Evolutionary conservation across 192 early-diverging fungal species (phyloP), one percentile per base, ranked within the genome.

Genomic region (Coemansia sp.): DNA sequence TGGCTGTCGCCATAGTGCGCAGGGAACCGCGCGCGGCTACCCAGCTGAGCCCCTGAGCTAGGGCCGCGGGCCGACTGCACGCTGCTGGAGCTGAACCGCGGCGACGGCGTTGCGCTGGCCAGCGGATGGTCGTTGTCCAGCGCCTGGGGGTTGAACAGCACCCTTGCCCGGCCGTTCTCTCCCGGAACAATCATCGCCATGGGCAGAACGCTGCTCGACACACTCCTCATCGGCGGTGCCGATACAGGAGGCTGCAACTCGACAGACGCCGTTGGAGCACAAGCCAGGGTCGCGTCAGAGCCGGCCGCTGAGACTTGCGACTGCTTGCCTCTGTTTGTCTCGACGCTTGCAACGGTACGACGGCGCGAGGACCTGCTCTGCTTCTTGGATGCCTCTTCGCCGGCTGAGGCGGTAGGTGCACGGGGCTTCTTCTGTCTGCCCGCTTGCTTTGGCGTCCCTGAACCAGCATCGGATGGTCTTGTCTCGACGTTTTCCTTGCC

Each of bases 161-260:
- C 75, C 35, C 75, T 69, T 16, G 75, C 75, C 11, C 69, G 69
- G 6, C 75, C 75, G 52, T 77, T 68, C 24, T 68, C 75, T 28
- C 69, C 75, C 0, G 61, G 48, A 25, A 77, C 66, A 7, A 77
- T 77, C 59, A 57, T 64, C 1, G 75, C 65, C 55, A 52, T 39
- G 30, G 65, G 47, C 55, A 71, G 55, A 4, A 53, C 32, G 3
- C 67, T 48, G 34, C 49, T 34, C 0, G 57, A 47, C 4, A 56
- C 50, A 48, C 60, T 39, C 23, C 45, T 28, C 35, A 42, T 23
- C 48, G 27, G 64, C 36, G 42, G 28, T 35, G 42, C 48, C 51
- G 65, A 27, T 18, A 34, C 9, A n/a, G 6, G 5, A 4, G 1
- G 6, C 8, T n/a, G 29, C 19, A 46, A 18, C 19, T 56, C 27